Percentiles rank a stretch among this genome's conserved stretches.
phyloP scores from a whole-genome alignment of 441 rosid species.

The Corymbia citriodora region DNA sequence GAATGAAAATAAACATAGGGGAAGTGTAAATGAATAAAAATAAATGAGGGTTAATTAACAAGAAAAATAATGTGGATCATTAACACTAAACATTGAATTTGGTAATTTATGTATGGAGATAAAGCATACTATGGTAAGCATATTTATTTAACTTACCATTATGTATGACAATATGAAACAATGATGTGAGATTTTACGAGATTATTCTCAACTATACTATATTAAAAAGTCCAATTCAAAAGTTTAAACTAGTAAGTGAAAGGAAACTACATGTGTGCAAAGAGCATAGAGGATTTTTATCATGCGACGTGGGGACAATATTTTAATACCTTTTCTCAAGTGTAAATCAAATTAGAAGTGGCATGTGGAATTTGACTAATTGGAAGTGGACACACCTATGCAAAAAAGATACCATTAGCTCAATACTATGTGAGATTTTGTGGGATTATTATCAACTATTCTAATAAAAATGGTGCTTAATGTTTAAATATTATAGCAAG shows the following conservation, averaged over 20 bases:
- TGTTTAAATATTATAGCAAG: not conserved
- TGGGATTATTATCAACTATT: rapidly evolving
- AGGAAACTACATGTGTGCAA: not conserved
- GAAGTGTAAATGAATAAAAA: not conserved
- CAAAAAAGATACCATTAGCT: not conserved
- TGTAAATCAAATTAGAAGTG: not conserved
- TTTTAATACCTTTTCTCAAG: not conserved
- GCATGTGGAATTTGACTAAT: not conserved
- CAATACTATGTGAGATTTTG: not conserved
- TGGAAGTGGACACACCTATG: rapidly evolving
- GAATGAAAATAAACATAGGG: not conserved
- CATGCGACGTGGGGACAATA: not conserved
- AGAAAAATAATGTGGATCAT: not conserved
- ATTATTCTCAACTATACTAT: rapidly evolving
- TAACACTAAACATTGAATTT: not conserved
- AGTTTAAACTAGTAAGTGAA: not conserved
- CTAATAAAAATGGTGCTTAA: rapidly evolving
- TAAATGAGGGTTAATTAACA: not conserved
- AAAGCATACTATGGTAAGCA: not conserved
- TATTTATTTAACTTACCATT: not conserved
- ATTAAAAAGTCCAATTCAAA: not conserved
- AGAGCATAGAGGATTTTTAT: not conserved
- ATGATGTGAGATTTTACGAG: rapidly evolving
- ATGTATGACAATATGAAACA: not conserved
- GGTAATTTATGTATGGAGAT: not conserved